Conservation (phyloP, 345 rosid genomes). For the Euphorbia pulcherrima region DNA sequence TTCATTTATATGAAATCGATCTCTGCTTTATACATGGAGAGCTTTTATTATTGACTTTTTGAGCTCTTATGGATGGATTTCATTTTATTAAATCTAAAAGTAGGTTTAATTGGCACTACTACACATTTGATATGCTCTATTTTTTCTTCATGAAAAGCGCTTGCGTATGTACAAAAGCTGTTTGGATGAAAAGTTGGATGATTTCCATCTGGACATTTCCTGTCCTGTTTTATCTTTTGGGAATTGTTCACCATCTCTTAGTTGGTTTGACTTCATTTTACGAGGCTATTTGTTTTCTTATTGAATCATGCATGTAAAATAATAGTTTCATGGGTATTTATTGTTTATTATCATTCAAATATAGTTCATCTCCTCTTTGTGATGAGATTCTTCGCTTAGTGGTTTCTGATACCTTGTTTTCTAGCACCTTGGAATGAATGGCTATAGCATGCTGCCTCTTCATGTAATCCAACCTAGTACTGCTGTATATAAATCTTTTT, state of each 20-base stretch:
- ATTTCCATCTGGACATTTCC: not conserved
- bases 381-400: not conserved
- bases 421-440: not conserved
- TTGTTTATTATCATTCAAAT: not conserved
- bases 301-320: not conserved
- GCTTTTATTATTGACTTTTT: not conserved
- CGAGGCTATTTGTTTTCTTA: not conserved
- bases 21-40: not conserved
- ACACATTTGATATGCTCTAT: not conserved
- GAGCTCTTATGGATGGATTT: not conserved
- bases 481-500: not conserved
- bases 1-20: not conserved
- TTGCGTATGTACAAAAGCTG: not conserved
- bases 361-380: not conserved
- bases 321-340: not conserved
- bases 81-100: not conserved
- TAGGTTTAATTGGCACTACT: too few relatives aligned
- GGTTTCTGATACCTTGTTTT: not conserved
- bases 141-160: not conserved
- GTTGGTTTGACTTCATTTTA: not conserved
- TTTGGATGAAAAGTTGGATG: not conserved
- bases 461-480: not conserved
- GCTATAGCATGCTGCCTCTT: not conserved
- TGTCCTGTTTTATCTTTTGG: not conserved
- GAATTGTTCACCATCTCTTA: not conserved